These are phyloP conservation scores for Cornus controversa DNA, from an alignment of 148 eudicot genomes.

Conservation along the genomic window DNA sequence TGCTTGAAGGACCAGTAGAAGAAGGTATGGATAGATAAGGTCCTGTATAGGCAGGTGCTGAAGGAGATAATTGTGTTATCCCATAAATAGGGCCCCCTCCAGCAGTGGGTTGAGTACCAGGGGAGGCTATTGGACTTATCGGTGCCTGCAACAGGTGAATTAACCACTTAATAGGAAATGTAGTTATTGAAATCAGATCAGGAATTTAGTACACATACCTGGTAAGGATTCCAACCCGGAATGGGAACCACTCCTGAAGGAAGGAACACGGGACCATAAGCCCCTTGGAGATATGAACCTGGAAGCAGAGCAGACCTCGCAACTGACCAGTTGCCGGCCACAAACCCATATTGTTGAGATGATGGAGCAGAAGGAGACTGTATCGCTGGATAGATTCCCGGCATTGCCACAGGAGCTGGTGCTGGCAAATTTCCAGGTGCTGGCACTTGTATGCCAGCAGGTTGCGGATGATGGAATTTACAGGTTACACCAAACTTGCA, in stretches of 20 bases:
- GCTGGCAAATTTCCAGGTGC: constrained; percentile 40
- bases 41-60: constrained; percentile 60
- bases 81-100: constrained; percentile 54
- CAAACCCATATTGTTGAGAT: constrained; percentile 70
- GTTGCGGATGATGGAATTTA: constrained; percentile 93
- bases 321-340: constrained; percentile 70
- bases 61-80: constrained; percentile 69
- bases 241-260: constrained; percentile 78
- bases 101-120: constrained; percentile 45
- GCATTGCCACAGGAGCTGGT: constrained; percentile 39
- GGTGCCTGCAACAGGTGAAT: constrained; percentile 46
- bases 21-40: constrained; percentile 48
- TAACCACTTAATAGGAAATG: constrained; percentile 3
- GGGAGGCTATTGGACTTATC: constrained; percentile 47
- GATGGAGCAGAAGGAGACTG: constrained; percentile 51
- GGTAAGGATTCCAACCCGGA: constrained; percentile 83
- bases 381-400: constrained; percentile 40
- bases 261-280: constrained; percentile 67
- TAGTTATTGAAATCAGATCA: not conserved
- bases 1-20: constrained; percentile 56
- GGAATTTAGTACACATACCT: constrained; percentile 41
- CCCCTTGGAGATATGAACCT: constrained; percentile 69
- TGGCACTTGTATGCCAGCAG: constrained; percentile 45
- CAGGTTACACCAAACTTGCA: constrained; percentile 95
- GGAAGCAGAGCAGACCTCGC: constrained; percentile 70